Percentiles rank a stretch among this genome's conserved stretches.
These are phyloP conservation scores for Tulasnella sp. DNA, from an alignment of 768 basidiomycete genomes.

Conservation along the genomic window DNA sequence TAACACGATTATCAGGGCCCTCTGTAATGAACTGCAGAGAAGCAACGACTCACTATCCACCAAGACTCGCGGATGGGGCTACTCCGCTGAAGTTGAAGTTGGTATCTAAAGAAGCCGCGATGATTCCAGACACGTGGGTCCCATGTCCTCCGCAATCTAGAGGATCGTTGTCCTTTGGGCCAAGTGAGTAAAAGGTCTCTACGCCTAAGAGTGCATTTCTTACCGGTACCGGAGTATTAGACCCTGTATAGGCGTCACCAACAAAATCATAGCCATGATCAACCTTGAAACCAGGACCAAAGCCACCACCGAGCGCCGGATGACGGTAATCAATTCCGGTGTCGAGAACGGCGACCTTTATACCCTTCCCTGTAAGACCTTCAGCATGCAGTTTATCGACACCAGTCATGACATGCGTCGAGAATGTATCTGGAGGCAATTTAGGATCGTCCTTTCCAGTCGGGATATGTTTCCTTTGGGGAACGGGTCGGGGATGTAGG, in stretches of 20 bases:
- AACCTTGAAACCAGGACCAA: constrained; percentile 11
- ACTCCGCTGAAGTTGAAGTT: constrained; percentile 56
- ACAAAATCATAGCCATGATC: constrained; percentile 15
- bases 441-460: constrained; percentile 12
- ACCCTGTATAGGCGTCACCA: constrained; percentile 12
- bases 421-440: constrained; percentile 9
- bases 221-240: constrained; percentile 9
- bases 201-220: too few relatives aligned
- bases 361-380: constrained; percentile 11
- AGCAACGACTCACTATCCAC: constrained; percentile 36
- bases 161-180: constrained; percentile 9
- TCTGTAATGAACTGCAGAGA: constrained; percentile 46
- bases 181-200: too few relatives aligned
- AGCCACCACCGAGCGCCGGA: constrained; percentile 14
- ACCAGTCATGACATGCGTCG: constrained; percentile 14
- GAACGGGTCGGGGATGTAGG: constrained; percentile 1
- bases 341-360: constrained; percentile 14
- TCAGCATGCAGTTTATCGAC: constrained; percentile 16
- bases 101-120: constrained; percentile 31
- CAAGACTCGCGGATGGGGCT: constrained; percentile 45
- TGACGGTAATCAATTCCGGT: constrained; percentile 15
- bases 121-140: constrained; percentile 41
- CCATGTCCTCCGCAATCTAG: constrained; percentile 23
- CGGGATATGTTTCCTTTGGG: background rate
- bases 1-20: constrained; percentile 38